These are phyloP conservation scores for Drechslerella dactyloides DNA, from an alignment of 2,329 filamentous ascomycete species.

Conservation along the genomic window DNA sequence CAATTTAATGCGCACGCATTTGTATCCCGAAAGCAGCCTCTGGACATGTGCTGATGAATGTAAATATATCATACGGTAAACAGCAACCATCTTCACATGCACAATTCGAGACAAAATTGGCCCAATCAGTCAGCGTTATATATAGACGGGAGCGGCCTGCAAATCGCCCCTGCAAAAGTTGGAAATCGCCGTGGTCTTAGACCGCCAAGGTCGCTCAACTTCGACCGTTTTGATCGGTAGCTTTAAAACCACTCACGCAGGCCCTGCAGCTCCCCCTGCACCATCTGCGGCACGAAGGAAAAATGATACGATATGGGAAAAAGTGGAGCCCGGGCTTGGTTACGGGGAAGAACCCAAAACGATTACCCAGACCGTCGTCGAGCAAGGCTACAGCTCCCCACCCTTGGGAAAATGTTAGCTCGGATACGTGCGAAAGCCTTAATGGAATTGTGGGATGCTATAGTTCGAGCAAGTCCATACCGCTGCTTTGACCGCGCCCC, in stretches of 20 bases:
- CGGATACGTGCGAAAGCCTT: constrained; percentile 36
- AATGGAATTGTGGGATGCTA: constrained; percentile 32
- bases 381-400: constrained; percentile 21
- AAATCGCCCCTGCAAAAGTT: constrained; percentile 21
- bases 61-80: constrained; percentile 18
- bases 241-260: constrained; percentile 46
- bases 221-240: constrained; percentile 31
- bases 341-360: constrained; percentile 17
- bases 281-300: constrained; percentile 43
- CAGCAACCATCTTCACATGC: constrained; percentile 24
- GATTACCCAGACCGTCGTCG: constrained; percentile 14
- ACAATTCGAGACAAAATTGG: constrained; percentile 9
- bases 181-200: constrained; percentile 16
- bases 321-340: constrained; percentile 33
- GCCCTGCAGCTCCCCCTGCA: constrained; percentile 34
- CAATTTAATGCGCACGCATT: constrained; percentile 32
- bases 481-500: constrained; percentile 27
- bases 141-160: constrained; percentile 18
- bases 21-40: constrained; percentile 20
- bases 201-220: constrained; percentile 11
- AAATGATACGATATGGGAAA: constrained; percentile 48
- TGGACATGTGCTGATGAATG: too few relatives aligned
- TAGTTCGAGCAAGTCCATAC: constrained; percentile 1
- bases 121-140: constrained; percentile 33
- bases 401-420: constrained; percentile 35